Evolutionary conservation across 352 stramenopile species (phyloP).

Genomic region (Phytophthora pseudosyringae): DNA sequence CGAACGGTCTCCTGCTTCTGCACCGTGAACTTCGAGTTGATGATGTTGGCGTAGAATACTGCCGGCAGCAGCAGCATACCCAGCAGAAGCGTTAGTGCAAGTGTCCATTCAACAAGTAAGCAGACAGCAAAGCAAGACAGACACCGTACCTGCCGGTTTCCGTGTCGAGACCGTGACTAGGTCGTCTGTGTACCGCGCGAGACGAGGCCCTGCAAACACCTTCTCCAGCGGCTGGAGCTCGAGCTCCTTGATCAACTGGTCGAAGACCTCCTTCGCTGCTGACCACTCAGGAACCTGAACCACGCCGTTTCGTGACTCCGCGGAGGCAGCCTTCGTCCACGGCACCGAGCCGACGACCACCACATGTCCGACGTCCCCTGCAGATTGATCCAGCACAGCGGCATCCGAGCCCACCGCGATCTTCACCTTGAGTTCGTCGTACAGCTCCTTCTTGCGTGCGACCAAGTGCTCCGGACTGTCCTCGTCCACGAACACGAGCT

Average conservation of each 20-base stretch:
- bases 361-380: constrained; percentile 35
- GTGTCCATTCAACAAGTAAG: background rate
- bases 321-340: constrained; percentile 33
- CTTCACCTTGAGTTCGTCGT: constrained; percentile 69
- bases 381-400: constrained; percentile 31
- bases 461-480: constrained; percentile 43
- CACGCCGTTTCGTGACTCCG: constrained; percentile 18
- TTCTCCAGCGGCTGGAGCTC: constrained; percentile 53
- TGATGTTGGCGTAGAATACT: constrained; percentile 86
- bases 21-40: constrained; percentile 79
- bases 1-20: constrained; percentile 72
- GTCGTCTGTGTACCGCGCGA: constrained; percentile 74
- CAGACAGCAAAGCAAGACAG: background rate
- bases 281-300: constrained; percentile 44
- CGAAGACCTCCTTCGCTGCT: constrained; percentile 38
- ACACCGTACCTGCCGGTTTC: constrained; percentile 64
- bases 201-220: constrained; percentile 55
- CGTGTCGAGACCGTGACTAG: constrained; percentile 72
- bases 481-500: constrained; percentile 73
- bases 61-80: background rate
- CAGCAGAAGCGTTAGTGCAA: constrained; percentile 15
- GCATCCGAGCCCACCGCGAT: constrained; percentile 56
- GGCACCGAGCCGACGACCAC: constrained; percentile 65
- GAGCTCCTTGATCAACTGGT: constrained; percentile 53
- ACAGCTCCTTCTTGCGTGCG: constrained; percentile 66